Conservation (phyloP, 2,329 filamentous ascomycete genomes). For the Verticillium klebahnii region DNA sequence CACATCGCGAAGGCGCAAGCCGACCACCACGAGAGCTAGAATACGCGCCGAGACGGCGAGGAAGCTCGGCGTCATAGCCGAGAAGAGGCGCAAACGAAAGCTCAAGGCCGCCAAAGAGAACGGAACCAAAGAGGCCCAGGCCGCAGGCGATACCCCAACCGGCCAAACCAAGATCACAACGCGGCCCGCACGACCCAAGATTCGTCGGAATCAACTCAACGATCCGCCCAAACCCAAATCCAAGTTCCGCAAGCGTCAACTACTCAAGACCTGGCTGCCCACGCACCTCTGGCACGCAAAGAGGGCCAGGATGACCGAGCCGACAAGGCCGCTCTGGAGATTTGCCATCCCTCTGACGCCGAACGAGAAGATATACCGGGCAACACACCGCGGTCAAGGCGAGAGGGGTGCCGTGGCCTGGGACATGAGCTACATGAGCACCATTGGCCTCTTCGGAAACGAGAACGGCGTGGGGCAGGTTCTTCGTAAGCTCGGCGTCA, state of each 20-base stretch:
- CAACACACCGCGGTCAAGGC: constrained; percentile 75
- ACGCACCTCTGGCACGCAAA: constrained; percentile 95
- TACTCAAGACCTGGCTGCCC: constrained; percentile 88
- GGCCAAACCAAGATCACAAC: constrained; percentile 27
- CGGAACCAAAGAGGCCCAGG: constrained; percentile 19
- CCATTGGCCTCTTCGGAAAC: constrained; percentile 70
- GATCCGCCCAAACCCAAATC: constrained; percentile 48
- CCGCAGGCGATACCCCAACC: constrained; percentile 12
- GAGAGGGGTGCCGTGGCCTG: constrained; percentile 76
- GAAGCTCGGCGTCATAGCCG: constrained; percentile 59
- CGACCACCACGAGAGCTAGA: constrained; percentile 50
- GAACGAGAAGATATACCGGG: constrained; percentile 83
- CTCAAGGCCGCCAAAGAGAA: constrained; percentile 26
- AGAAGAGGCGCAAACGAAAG: constrained; percentile 45
- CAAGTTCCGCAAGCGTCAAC: constrained; percentile 80
- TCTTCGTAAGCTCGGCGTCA: constrained; percentile 60
- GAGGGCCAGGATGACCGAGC: constrained; percentile 79
- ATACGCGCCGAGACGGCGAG: constrained; percentile 74
- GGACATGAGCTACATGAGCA: constrained; percentile 94
- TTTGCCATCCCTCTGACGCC: constrained; percentile 83
- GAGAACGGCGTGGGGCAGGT: constrained; percentile 60
- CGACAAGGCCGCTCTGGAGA: constrained; percentile 78
- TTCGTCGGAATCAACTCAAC: constrained; percentile 66
- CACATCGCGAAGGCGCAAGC: constrained; percentile 58
- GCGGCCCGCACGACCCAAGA: constrained; percentile 53